Conservation (phyloP, 495 filamentous ascomycete species). For the Penicillium nucicola region DNA sequence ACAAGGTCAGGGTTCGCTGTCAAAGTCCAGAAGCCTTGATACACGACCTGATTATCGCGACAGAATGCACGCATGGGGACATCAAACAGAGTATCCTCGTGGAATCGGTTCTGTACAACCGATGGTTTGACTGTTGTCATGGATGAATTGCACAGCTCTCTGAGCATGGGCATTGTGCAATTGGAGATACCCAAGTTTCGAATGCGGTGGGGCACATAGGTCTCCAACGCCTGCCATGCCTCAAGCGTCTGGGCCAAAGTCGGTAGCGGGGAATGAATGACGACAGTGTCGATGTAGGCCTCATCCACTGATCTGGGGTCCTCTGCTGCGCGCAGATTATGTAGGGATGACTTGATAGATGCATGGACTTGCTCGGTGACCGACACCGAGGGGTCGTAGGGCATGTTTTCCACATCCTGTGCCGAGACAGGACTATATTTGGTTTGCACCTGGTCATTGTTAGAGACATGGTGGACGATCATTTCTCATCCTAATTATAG, state of each 20-base stretch:
- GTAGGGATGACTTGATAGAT: conserved; percentile 65
- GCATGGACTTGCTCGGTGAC: conserved; percentile 60
- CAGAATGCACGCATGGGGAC: conserved; percentile 60
- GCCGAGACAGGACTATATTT: conserved; percentile 67
- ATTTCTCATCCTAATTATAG: too few species aligned
- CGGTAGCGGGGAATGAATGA: conserved; percentile 68
- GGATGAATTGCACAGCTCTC: conserved; percentile 42
- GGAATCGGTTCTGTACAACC: conserved; percentile 76
- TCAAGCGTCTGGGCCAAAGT: conserved; percentile 55
- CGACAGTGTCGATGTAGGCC: conserved; percentile 67
- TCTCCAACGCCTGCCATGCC: conserved; percentile 62
- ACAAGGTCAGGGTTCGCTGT: conserved; percentile 65
- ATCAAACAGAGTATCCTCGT: conserved; percentile 59
- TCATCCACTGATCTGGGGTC: conserved; percentile 31
- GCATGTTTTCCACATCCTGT: conserved; percentile 58
- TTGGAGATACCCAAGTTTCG: conserved; percentile 74
- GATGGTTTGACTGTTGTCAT: conserved; percentile 50
- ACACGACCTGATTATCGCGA: conserved; percentile 54
- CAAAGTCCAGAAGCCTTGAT: conserved; percentile 80
- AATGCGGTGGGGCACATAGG: conserved; percentile 61
- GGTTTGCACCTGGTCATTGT: conserved; percentile 64
- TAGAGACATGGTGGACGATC: neutral
- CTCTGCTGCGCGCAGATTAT: conserved; percentile 49
- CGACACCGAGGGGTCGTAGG: conserved; percentile 51
- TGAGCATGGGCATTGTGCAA: conserved; percentile 50